These are phyloP conservation scores for Pythium diclinum DNA, from an alignment of 352 stramenopile genomes.

Conservation along the genomic window DNA sequence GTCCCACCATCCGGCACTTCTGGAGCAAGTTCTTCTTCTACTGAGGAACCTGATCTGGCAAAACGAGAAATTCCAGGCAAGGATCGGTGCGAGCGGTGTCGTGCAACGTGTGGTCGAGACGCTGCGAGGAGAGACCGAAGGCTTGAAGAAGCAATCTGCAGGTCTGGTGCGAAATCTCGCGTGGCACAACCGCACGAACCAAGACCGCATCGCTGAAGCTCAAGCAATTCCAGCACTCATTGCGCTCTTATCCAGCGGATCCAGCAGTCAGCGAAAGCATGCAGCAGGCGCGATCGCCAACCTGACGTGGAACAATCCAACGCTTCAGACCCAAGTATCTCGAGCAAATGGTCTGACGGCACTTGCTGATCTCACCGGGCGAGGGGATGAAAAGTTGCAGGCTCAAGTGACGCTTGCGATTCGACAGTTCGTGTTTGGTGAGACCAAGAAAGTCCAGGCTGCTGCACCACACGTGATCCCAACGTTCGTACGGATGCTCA, in stretches of 20 bases:
- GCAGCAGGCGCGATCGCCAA: constrained; percentile 22
- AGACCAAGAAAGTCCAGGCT: constrained; percentile 16
- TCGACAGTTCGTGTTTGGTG: constrained; percentile 19
- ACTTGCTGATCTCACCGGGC: constrained; percentile 13
- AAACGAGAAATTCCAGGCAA: constrained; percentile 16
- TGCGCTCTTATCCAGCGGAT: constrained; percentile 5
- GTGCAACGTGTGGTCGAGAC: constrained; percentile 11
- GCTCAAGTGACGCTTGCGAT: constrained; percentile 19
- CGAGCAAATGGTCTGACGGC: not conserved
- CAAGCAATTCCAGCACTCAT: constrained; percentile 9
- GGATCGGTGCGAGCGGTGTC: constrained; percentile 19
- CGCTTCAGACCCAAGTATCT: constrained; percentile 14
- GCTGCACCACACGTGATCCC: constrained; percentile 9
- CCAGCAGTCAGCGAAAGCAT: constrained; percentile 15
- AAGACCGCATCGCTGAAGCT: constrained; percentile 14
- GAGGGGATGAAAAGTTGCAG: constrained; percentile 19
- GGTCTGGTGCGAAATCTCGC: constrained; percentile 23
- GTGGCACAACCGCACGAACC: constrained; percentile 16
- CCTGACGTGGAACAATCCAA: constrained; percentile 19
- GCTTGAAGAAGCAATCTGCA: constrained; percentile 20
- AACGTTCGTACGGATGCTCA: constrained; percentile 13
- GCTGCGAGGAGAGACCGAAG: constrained; percentile 14
- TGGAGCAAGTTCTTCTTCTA: constrained; percentile 15
- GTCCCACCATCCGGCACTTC: not conserved
- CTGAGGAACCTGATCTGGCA: constrained; percentile 20